Conservation (phyloP, 2,329 filamentous ascomycete genomes). For the Stachybotrys chartarum region DNA sequence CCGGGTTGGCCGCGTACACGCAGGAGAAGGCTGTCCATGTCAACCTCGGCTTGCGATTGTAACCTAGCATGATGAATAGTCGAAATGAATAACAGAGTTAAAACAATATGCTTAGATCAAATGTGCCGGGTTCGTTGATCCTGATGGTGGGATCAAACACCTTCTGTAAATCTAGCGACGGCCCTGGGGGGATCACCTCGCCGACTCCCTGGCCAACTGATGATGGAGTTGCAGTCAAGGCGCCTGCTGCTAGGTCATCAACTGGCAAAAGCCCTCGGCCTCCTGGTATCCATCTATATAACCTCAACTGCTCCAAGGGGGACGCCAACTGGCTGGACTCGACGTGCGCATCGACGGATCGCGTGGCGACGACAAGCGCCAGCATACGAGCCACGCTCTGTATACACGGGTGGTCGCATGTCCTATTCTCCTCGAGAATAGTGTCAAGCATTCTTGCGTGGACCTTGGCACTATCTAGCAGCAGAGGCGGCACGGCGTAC, state of each 20-base stretch:
- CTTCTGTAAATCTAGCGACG: not conserved
- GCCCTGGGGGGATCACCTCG: not conserved
- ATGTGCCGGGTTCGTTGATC: not conserved
- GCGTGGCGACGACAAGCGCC: not conserved
- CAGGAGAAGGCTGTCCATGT: slow-evolving; percentile 16
- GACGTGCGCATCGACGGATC: not conserved
- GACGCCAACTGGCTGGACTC: not conserved
- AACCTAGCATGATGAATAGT: too few species aligned
- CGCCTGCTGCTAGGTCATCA: not conserved
- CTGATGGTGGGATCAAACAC: not conserved
- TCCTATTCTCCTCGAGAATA: not conserved
- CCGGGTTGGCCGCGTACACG: slow-evolving; percentile 18
- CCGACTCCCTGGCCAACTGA: not conserved
- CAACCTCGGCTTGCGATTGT: slow-evolving; percentile 4
- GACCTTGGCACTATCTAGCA: not conserved
- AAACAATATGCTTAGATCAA: not conserved
- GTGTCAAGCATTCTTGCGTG: not conserved
- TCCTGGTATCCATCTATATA: not conserved
- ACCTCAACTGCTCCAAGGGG: not conserved
- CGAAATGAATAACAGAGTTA: not conserved
- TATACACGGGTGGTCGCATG: not conserved
- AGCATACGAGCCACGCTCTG: not conserved
- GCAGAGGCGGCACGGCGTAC: not conserved
- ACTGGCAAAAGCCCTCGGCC: not conserved
- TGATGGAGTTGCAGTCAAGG: not conserved